phyloP scores from a whole-genome alignment of 2,329 filamentous ascomycete genomes.

The Aspergillus ochraceoroseus region DNA sequence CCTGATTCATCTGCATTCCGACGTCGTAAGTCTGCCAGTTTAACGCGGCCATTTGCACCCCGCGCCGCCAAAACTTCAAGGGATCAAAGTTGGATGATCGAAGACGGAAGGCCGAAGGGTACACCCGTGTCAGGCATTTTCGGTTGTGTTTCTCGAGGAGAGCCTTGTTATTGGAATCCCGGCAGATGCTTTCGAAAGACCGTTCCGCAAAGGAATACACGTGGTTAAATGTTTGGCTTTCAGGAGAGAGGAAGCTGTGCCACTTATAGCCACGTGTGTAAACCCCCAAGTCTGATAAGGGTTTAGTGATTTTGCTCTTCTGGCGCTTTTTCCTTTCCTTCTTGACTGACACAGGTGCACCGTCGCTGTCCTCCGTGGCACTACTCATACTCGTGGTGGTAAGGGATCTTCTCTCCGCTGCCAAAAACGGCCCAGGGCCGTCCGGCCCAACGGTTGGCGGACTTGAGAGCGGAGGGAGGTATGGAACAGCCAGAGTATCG shows the following conservation, averaged over 20 bases:
- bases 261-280: slow-evolving; percentile 77
- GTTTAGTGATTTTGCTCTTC: slow-evolving; percentile 78
- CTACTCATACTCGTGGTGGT: slow-evolving; percentile 54
- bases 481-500: slow-evolving; percentile 53
- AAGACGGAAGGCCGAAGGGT: slow-evolving; percentile 76
- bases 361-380: slow-evolving; percentile 74
- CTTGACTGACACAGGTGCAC: slow-evolving; percentile 46
- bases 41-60: slow-evolving; percentile 94
- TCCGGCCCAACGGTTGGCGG: slow-evolving; percentile 51
- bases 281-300: slow-evolving; percentile 79
- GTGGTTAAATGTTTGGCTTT: slow-evolving; percentile 86
- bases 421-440: slow-evolving; percentile 42
- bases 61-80: slow-evolving; percentile 85
- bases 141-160: slow-evolving; percentile 85
- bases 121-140: slow-evolving; percentile 86
- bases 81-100: slow-evolving; percentile 93
- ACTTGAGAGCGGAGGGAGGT: slow-evolving; percentile 49
- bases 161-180: slow-evolving; percentile 68
- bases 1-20: slow-evolving; percentile 92
- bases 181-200: slow-evolving; percentile 75
- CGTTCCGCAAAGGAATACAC: slow-evolving; percentile 92
- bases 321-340: slow-evolving; percentile 58
- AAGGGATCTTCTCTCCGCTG: slow-evolving; percentile 51
- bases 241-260: slow-evolving; percentile 67
- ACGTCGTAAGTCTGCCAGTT: slow-evolving; percentile 99